Conservation (phyloP, 306 rosid species). For the Neltuma alba region DNA sequence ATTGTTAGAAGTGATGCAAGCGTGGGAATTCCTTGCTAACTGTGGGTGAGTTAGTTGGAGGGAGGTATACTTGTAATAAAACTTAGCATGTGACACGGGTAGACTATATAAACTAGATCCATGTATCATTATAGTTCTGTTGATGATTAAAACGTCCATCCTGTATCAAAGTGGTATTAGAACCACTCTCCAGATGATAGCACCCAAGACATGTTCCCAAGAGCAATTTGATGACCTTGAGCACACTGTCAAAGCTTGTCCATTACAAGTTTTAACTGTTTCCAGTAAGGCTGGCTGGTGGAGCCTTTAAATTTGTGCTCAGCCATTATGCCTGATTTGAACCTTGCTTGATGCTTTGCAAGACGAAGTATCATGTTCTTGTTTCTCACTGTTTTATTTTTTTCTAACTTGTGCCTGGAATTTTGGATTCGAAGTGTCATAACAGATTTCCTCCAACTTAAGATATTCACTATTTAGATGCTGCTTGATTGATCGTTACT, state of each 20-base stretch:
- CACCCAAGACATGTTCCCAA: no score
- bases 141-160: no score
- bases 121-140: no score
- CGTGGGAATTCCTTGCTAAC: no score
- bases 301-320: constrained; percentile 14
- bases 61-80: no score
- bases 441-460: constrained; percentile 18
- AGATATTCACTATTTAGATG: constrained; percentile 16
- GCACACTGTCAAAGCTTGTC: constrained; percentile 14
- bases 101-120: no score
- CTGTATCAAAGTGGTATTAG: no score
- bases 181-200: no score
- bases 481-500: constrained; percentile 20
- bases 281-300: constrained; percentile 18
- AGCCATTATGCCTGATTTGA: constrained; percentile 12
- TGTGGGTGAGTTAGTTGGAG: no score
- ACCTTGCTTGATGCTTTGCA: constrained; percentile 2
- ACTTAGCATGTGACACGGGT: no score
- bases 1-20: background rate
- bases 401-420: background rate
- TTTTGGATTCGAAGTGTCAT: background rate
- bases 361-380: background rate
- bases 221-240: no score
- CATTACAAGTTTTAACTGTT: constrained; percentile 4
- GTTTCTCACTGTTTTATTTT: background rate